A percentile compares a stretch with the other conserved stretches of the same genome.
Evolutionary conservation across 164 flowering plant species (phyloP).

Genomic region (Aristolochia californica): DNA sequence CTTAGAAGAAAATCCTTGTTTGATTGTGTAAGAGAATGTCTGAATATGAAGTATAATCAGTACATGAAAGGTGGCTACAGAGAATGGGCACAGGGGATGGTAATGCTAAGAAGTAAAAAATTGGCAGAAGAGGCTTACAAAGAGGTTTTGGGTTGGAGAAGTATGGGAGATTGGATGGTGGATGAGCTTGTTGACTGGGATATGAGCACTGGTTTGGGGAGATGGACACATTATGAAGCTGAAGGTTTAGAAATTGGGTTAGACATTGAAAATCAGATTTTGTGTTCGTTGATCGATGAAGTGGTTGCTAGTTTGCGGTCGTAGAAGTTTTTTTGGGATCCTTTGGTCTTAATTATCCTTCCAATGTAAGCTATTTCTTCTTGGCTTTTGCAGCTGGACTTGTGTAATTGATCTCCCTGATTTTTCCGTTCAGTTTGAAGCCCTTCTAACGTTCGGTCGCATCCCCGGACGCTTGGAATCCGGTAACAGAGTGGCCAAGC

Average conservation of each 20-base stretch:
- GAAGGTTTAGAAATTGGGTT: constrained; percentile 50
- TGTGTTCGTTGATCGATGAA: constrained; percentile 60
- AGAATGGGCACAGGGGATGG: constrained; percentile 51
- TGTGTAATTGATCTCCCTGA: no score
- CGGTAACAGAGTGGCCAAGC: no score
- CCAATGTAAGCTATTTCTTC: no score
- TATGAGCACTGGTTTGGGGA: constrained; percentile 67
- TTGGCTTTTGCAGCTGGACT: no score
- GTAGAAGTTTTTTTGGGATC: neutral
- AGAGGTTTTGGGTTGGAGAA: constrained; percentile 58
- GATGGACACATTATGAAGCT: constrained; percentile 62
- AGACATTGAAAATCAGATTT: constrained; percentile 44
- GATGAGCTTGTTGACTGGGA: constrained; percentile 91
- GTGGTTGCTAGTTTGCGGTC: constrained; percentile 35
- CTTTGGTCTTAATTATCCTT: no score
- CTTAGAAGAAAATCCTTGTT: constrained; percentile 38
- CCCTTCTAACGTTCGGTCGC: no score
- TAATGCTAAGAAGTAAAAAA: constrained; percentile 40
- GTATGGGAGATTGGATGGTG: constrained; percentile 61
- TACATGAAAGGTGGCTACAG: constrained; percentile 41
- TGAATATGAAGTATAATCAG: constrained; percentile 49
- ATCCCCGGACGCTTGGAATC: no score
- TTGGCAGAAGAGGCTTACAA: constrained; percentile 62
- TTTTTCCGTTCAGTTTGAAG: no score
- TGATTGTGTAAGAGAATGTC: constrained; percentile 62